These are phyloP conservation scores for Colletotrichum gigasporum DNA, from an alignment of 2,329 filamentous ascomycete species.

Conservation along the genomic window DNA sequence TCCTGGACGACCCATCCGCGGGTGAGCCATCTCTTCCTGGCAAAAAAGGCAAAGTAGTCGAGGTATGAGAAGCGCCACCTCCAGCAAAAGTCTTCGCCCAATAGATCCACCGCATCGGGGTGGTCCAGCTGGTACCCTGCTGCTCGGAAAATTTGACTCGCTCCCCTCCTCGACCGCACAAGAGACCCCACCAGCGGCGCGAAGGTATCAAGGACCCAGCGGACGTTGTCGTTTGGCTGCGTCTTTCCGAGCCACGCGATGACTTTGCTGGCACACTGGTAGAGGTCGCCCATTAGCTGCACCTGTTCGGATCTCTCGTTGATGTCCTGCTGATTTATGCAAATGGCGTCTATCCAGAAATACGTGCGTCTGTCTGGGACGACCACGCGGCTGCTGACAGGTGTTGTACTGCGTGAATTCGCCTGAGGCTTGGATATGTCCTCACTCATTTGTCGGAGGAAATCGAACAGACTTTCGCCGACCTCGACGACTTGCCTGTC, in stretches of 20 bases:
- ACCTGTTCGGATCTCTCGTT: conserved; percentile 32
- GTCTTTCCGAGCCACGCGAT: conserved; percentile 8
- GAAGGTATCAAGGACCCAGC: conserved; percentile 27
- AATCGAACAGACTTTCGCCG: conserved; percentile 6
- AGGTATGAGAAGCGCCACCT: not conserved
- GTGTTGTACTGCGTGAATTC: not conserved
- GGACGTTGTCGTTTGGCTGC: conserved; percentile 21
- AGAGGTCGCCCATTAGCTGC: conserved; percentile 35
- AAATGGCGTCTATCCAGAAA: conserved; percentile 35
- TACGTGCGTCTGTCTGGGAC: not conserved
- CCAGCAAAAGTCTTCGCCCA: not conserved
- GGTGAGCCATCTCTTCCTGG: conserved; percentile 30
- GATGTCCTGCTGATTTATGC: conserved; percentile 31
- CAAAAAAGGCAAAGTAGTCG: conserved; percentile 29
- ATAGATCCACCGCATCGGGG: not conserved
- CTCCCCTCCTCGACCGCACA: not conserved
- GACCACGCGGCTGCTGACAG: not conserved
- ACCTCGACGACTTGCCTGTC: not conserved
- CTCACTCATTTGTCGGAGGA: not conserved
- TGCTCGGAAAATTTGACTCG: not conserved
- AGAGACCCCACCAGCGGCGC: conserved; percentile 7
- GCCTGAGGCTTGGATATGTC: not conserved
- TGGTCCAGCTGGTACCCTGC: conserved; percentile 12
- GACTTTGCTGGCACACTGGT: conserved; percentile 13
- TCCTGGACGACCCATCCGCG: conserved; percentile 37